Base-by-base conservation (phyloP, 2,329 filamentous ascomycete species). In the Nemania diffusa region DNA sequence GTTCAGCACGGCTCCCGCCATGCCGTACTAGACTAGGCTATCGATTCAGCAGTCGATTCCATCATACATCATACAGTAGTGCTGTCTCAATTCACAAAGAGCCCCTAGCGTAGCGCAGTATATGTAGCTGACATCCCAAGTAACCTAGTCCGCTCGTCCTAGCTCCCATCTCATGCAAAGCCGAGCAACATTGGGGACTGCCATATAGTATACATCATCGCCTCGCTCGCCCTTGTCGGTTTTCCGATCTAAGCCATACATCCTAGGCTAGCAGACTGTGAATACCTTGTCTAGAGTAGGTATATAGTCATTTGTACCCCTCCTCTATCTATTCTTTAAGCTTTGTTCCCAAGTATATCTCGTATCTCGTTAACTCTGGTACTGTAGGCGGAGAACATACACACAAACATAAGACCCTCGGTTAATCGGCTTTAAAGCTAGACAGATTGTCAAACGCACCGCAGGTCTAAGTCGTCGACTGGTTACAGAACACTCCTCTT, bases 261-360 rank as follows among this genome's bases (percentile, higher is more conserved):
- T 63, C 53, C 50, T 65, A 15, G 53, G 37, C 48, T 37, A 6
- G 44, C 29, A 40, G 55, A 52, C n/a, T 44, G 57, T 51, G 26
- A 46, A 40, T 27, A 37, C 53, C 40, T 51, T 8, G 22, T 48
- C 42, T 32, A 15, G 53, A 55, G 53, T 60, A 69, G 17, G 52
- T 70, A 70, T 70, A 70, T 68, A 70, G 52, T 51, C 46, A 58
- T 65, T 65, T 64, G 57, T 63, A 24, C 63, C 68, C 64, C 53
- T 55, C 61, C 55, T 56, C 40, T 56, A 52, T 32, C 62, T 57
- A 24, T 56, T 46, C 40, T 37, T 55, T 55, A 32, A 63, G 22
- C 46, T 24, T 57, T 26, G 34, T 40, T 57, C 22, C 20, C 48
- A 34, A 24, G 40, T 61, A 51, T 37, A 55, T 50, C 7, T 22